Evolutionary conservation across 305 asterid genomes (phyloP).

Genomic region (Fraxinus angustifolia): DNA sequence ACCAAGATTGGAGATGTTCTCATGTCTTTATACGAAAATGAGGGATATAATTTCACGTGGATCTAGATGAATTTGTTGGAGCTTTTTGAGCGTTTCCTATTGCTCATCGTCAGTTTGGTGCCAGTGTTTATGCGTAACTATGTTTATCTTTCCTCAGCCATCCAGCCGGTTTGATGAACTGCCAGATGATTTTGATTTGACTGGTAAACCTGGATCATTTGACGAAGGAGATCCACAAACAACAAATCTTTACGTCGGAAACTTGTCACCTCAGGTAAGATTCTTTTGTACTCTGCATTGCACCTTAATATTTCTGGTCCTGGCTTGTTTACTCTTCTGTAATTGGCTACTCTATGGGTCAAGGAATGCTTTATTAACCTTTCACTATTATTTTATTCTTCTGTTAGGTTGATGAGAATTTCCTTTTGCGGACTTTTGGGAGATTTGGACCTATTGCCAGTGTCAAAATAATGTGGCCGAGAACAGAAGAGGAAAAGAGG

Average conservation of each 20-base stretch:
- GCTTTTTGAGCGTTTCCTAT: background rate
- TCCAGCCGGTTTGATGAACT: constrained; percentile 90
- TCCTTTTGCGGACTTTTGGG: constrained; percentile 90
- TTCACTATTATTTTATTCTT: constrained; percentile 17
- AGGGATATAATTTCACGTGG: background rate
- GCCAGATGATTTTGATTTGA: constrained; percentile 89
- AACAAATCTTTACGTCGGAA: constrained; percentile 90
- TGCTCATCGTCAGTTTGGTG: constrained; percentile 4
- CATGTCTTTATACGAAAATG: background rate
- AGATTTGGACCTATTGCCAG: constrained; percentile 97
- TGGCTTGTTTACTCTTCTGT: constrained; percentile 11
- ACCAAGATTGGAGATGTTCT: background rate
- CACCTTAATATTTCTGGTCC: background rate
- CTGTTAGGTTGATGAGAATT: constrained; percentile 82
- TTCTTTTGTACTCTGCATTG: constrained; percentile 2
- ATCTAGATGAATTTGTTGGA: background rate
- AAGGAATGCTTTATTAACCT: background rate
- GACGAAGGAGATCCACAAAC: constrained; percentile 98
- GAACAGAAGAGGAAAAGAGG: constrained; percentile 87
- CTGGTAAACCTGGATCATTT: constrained; percentile 84
- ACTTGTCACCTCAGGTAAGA: constrained; percentile 80
- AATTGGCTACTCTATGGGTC: background rate
- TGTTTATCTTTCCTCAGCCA: constrained; percentile 45
- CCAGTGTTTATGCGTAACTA: constrained; percentile 12
- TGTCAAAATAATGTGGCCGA: constrained; percentile 97